phyloP scores from a whole-genome alignment of 2,329 filamentous ascomycete species.

The Nemania serpens region DNA sequence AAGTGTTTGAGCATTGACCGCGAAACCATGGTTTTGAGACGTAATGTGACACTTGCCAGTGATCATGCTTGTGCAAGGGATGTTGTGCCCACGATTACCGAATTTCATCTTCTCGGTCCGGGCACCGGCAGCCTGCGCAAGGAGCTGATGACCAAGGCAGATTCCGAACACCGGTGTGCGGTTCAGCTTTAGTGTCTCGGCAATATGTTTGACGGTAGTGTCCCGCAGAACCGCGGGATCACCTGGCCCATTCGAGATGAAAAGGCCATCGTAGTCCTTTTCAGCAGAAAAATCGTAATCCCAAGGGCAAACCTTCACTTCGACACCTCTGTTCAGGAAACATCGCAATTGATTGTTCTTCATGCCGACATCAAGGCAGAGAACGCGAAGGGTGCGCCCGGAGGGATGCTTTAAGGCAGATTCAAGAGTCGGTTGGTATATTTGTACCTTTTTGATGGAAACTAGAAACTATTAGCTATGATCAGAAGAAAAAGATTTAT shows the following conservation, averaged over 20 bases:
- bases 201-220: slow-evolving; percentile 76
- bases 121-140: slow-evolving; percentile 86
- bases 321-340: slow-evolving; percentile 86
- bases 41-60: slow-evolving; percentile 98
- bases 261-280: slow-evolving; percentile 91
- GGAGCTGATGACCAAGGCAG: slow-evolving; percentile 91
- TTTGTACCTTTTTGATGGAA: slow-evolving; percentile 82
- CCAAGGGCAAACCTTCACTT: slow-evolving; percentile 95
- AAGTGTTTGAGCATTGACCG: slow-evolving; percentile 80
- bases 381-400: slow-evolving; percentile 81
- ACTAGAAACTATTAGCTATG: slow-evolving; percentile 63
- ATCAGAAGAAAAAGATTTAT: slow-evolving; percentile 23
- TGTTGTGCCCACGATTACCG: slow-evolving; percentile 97
- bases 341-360: slow-evolving; percentile 98
- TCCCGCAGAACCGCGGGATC: slow-evolving; percentile 84
- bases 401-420: slow-evolving; percentile 83
- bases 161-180: slow-evolving; percentile 93
- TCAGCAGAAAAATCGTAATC: slow-evolving; percentile 87
- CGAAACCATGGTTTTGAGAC: slow-evolving; percentile 97
- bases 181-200: slow-evolving; percentile 75
- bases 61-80: slow-evolving; percentile 93
- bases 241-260: slow-evolving; percentile 96
- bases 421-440: slow-evolving; percentile 77
- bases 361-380: slow-evolving; percentile 95
- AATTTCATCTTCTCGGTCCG: slow-evolving; percentile 97